Evolutionary conservation across 495 filamentous ascomycete species (phyloP), one percentile per base, ranked within the genome.

Genomic region (Neurospora tetrasperma): DNA sequence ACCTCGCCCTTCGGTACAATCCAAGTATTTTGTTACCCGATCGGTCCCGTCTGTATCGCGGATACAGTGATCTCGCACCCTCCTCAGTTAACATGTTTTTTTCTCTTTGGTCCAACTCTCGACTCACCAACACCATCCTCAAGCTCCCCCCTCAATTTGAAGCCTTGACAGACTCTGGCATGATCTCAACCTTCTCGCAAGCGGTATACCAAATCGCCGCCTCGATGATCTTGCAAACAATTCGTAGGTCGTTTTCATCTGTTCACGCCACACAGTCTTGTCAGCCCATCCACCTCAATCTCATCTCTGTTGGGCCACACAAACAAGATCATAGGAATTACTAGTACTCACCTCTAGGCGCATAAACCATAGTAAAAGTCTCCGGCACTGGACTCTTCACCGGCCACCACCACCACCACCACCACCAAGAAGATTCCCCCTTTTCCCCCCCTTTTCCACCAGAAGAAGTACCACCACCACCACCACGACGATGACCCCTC

Each of bases 291-390:
- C 2, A 11, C 10, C 14, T 2, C 18, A 0, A 69, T 43, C 38
- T 11, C 12, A 74, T 44, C 42, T 44, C 42, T 42, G 11, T 14
- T 42, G 12, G 41, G 12, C 42, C 42, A 12, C 27, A 31, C 27
- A 31, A 31, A 31, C 42, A 42, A 42, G 12, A 42, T 42, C 42
- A 14, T 12, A 6, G 12, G 42, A 11, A n/a, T 54, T 39, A 31
- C 2, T n/a, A n/a, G 27, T 27, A 74, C 78, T 72, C 43, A 74
- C 82, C 83, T 62, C 91, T 84, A 0, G 94, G 93, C 35, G 94
- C 92, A 83, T 98, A 98, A 16, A 98, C 86, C 86, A 97, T 89
- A 46, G 92, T 79, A 80, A 92, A 96, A 41, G 90, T 90, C 12
- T 80, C 79, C 1, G 92, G 91, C 70, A 88, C 86, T 75, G 87